Base-by-base conservation (phyloP, 768 basidiomycete species). In the Hygrocybe punicea region DNA sequence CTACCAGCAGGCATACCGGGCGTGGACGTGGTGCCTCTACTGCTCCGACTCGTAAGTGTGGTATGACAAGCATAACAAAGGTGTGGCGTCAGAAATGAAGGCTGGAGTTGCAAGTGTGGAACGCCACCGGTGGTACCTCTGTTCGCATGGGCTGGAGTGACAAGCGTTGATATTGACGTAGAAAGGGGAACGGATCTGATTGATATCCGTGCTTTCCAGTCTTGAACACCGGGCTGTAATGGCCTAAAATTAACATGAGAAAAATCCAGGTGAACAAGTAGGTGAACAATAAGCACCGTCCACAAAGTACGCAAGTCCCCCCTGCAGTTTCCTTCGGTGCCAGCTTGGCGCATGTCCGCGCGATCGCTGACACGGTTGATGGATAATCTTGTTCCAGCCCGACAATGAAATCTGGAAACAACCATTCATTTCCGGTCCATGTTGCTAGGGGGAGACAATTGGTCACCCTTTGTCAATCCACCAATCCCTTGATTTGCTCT, bases 351-450 rank as follows among this genome's bases (percentile, higher is more conserved):
- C 88, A 90, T 1, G 91, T 93, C 35, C 87, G 82, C 21, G 84
- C 84, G 50, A 93, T 88, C 0, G 91, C 84, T 7, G 89, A 91
- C 10, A 93, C 91, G 0, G 91, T 93, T 0, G 91, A 90, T 3
- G 91, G 91, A 67, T 87, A 93, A 67, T 92, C 85, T 51, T 79
- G 82, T 70, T 93, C 91, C 25, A 93, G 67, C 2, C 89, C 86
- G 17, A 87, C 71, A 56, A 93, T 89, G 62, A 93, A 93, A 67
- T 86, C 91, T 91, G 55, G 10, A 10, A 36, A 48, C 37, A 14
- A 25, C 47, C 21, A 50, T 54, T 35, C 21, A 33, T 13, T 40
- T 19, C 53, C 16, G 25, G 19, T 19, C 51, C 47, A 10, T 34
- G 14, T 25, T 29, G 17, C 35, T 5, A 23, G n/a, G 54, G 48